phyloP scores from a whole-genome alignment of 495 filamentous ascomycete genomes.

The Penicilliopsis zonata region DNA sequence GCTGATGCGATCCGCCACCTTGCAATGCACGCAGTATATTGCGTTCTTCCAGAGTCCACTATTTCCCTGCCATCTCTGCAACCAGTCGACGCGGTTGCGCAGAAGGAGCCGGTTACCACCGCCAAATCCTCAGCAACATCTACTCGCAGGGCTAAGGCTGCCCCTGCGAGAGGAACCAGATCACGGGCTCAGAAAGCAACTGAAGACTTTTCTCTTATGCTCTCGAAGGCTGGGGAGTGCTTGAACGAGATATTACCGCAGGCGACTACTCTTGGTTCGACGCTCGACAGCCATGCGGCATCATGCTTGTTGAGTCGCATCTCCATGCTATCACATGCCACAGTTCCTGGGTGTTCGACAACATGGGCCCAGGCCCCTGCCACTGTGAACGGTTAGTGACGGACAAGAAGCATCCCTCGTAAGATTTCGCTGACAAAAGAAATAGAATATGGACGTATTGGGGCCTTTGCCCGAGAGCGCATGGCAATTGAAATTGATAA shows the following conservation, averaged over 20 bases:
- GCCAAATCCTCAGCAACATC: constrained; percentile 8
- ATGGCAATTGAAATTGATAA: constrained; percentile 33
- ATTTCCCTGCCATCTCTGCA: constrained; percentile 64
- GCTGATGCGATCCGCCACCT: constrained; percentile 53
- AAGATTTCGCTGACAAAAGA: too few species aligned
- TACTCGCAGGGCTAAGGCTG: constrained; percentile 14
- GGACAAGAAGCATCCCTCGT: too few species aligned
- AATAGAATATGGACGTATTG: constrained; percentile 32
- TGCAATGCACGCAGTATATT: constrained; percentile 71
- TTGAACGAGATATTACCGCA: constrained; percentile 25
- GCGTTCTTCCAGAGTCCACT: constrained; percentile 81
- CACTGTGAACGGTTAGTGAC: constrained; percentile 32
- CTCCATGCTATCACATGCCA: constrained; percentile 33
- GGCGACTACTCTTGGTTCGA: constrained; percentile 30
- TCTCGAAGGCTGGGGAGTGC: constrained; percentile 28
- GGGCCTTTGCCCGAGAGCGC: constrained; percentile 31
- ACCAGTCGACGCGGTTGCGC: constrained; percentile 12
- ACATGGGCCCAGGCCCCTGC: constrained; percentile 27
- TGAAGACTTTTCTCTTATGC: constrained; percentile 29
- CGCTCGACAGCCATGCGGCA: constrained; percentile 31
- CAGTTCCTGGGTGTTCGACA: constrained; percentile 16
- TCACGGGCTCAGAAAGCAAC: constrained; percentile 21
- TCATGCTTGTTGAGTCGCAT: constrained; percentile 35
- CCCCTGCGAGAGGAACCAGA: constrained; percentile 16
- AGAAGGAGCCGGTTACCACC: constrained; percentile 4